Conservation (phyloP, 1,284 basidiomycete genomes). For the Tilletia caries region DNA sequence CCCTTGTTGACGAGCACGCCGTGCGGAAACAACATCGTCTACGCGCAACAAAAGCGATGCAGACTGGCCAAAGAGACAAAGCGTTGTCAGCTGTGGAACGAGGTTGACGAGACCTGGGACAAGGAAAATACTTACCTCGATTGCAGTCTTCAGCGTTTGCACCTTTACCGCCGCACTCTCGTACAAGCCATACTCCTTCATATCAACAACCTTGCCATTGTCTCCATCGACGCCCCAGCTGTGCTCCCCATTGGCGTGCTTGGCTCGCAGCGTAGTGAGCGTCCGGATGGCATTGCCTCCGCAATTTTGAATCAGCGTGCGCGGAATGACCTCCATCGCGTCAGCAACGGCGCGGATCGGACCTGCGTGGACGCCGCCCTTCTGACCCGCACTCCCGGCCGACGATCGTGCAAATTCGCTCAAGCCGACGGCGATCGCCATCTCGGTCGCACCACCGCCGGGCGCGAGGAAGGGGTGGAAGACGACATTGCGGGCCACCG, state of each 20-base stretch:
- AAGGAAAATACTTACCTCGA: slow-evolving; percentile 60
- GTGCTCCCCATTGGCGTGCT: slow-evolving; percentile 85
- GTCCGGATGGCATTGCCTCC: slow-evolving; percentile 92
- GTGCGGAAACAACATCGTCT: slow-evolving; percentile 89
- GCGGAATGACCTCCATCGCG: slow-evolving; percentile 94
- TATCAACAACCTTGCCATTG: slow-evolving; percentile 89
- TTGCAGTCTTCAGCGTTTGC: slow-evolving; percentile 94
- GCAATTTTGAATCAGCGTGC: slow-evolving; percentile 90
- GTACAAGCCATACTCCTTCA: slow-evolving; percentile 88
- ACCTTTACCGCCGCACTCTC: slow-evolving; percentile 96
- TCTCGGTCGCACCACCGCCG: slow-evolving; percentile 94
- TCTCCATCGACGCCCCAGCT: slow-evolving; percentile 93
- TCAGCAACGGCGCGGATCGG: slow-evolving; percentile 89
- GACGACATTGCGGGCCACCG: slow-evolving; percentile 91
- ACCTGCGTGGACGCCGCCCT: slow-evolving; percentile 68
- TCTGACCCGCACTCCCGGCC: slow-evolving; percentile 57
- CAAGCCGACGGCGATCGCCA: slow-evolving; percentile 89
- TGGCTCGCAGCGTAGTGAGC: slow-evolving; percentile 81
- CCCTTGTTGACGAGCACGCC: slow-evolving; percentile 26
- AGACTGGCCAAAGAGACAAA: slow-evolving; percentile 59
- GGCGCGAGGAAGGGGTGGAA: slow-evolving; percentile 90
- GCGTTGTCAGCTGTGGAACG: neutral
- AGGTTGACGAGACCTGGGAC: slow-evolving; percentile 15
- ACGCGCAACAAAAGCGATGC: slow-evolving; percentile 87
- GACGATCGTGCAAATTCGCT: slow-evolving; percentile 72